Evolutionary conservation across 1,284 basidiomycete species (phyloP).

Genomic region (Melampsora americana): DNA sequence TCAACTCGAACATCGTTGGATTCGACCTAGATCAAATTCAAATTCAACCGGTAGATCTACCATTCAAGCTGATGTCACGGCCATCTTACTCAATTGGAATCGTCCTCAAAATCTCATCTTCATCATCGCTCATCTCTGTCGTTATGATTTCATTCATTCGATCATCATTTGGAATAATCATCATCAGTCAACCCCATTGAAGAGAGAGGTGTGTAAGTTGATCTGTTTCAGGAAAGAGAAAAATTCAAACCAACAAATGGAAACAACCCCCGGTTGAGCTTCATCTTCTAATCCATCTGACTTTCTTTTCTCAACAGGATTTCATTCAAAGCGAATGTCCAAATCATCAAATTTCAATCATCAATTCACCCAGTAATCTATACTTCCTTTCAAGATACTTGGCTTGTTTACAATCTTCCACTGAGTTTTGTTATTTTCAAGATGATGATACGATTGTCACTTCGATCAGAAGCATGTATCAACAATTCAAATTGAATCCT

Average conservation of each 20-base stretch:
- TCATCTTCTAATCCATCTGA: too few relatives aligned
- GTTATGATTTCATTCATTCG: slow-evolving; percentile 33
- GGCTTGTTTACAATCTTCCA: slow-evolving; percentile 48
- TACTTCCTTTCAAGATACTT: slow-evolving; percentile 51
- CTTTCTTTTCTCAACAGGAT: slow-evolving; percentile 34
- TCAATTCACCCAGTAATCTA: slow-evolving; percentile 50
- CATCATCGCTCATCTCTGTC: slow-evolving; percentile 31
- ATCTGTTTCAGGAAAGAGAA: too few relatives aligned
- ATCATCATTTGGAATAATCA: slow-evolving; percentile 43
- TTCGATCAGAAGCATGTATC: slow-evolving; percentile 48
- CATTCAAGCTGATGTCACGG: slow-evolving; percentile 8
- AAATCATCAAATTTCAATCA: slow-evolving; percentile 46
- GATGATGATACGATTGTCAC: slow-evolving; percentile 52
- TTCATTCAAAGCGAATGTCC: slow-evolving; percentile 48
- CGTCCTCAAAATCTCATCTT: slow-evolving; percentile 23
- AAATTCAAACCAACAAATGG: too few relatives aligned
- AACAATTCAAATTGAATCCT: slow-evolving; percentile 48
- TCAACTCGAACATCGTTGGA: not conserved
- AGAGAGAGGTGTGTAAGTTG: slow-evolving; percentile 20
- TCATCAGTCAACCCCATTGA: not conserved
- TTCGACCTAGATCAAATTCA: not conserved
- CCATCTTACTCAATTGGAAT: slow-evolving; percentile 31
- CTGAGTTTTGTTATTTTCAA: slow-evolving; percentile 51
- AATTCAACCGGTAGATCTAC: not conserved
- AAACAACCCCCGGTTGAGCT: too few relatives aligned